phyloP scores from a whole-genome alignment of 805 yeast genomes.

The Ogataea neopini region DNA sequence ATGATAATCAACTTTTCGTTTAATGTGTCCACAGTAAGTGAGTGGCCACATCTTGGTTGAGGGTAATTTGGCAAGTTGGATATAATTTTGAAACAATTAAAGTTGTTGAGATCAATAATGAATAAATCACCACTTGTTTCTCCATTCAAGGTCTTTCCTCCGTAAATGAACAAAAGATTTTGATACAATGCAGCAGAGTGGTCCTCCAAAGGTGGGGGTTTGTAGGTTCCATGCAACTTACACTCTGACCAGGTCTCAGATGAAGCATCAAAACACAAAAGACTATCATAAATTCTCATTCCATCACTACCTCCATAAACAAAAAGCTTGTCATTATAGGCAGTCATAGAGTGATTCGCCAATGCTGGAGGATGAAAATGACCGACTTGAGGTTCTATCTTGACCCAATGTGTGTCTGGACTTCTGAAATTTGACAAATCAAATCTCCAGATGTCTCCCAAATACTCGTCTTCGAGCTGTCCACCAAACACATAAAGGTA shows the following conservation, averaged over 20 bases:
- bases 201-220: constrained; percentile 86
- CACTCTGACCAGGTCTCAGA: constrained; percentile 69
- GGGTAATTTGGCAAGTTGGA: constrained; percentile 54
- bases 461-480: constrained; percentile 77
- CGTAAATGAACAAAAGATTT: constrained; percentile 79
- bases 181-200: constrained; percentile 83
- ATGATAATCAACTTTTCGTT: constrained; percentile 73
- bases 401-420: constrained; percentile 83
- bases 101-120: constrained; percentile 72
- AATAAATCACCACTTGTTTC: constrained; percentile 63
- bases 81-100: constrained; percentile 62
- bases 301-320: constrained; percentile 88
- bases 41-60: constrained; percentile 89
- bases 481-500: constrained; percentile 90
- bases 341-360: constrained; percentile 86
- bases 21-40: constrained; percentile 68
- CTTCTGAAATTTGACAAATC: constrained; percentile 85
- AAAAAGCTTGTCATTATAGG: constrained; percentile 75
- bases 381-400: constrained; percentile 49
- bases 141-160: constrained; percentile 83
- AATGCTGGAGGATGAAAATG: constrained; percentile 67
- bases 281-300: constrained; percentile 65
- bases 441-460: constrained; percentile 81
- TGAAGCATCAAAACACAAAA: constrained; percentile 78
- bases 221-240: constrained; percentile 58